Evolutionary conservation across 805 yeast species (phyloP).

Genomic region (Wickerhamiella parazyma): DNA sequence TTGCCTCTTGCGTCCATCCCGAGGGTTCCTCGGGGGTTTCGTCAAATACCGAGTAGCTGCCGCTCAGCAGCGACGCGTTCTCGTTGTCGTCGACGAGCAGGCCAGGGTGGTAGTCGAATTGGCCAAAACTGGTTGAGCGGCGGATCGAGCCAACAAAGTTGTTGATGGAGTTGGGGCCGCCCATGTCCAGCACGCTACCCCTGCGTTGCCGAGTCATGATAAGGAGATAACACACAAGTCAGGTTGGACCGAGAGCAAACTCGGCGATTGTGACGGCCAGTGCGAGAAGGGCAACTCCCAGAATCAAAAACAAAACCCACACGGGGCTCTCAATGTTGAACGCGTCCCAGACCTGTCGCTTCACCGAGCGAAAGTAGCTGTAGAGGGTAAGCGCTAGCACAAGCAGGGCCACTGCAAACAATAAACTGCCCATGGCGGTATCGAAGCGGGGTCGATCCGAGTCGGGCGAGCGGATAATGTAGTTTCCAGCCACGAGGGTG

Average conservation of each 20-base stretch:
- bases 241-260: background rate
- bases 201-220: constrained; percentile 1
- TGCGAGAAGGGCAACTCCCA: background rate
- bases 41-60: background rate
- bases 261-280: background rate
- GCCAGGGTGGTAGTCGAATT: constrained; percentile 4
- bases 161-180: constrained; percentile 8
- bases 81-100: background rate
- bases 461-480: background rate
- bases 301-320: background rate
- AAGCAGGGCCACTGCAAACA: background rate
- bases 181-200: constrained; percentile 5
- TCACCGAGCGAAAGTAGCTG: background rate
- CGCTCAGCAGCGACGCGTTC: background rate
- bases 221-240: background rate
- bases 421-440: background rate
- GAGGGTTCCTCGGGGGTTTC: background rate
- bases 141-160: constrained; percentile 1
- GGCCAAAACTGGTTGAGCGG: constrained; percentile 22
- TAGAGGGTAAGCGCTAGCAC: background rate
- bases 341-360: background rate
- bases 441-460: background rate
- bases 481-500: constrained; percentile 2
- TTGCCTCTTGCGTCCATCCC: too few species aligned
- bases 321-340: background rate